These are phyloP conservation scores for Cladobotryum protrusum DNA, from an alignment of 2,329 filamentous ascomycete species.

Conservation along the genomic window DNA sequence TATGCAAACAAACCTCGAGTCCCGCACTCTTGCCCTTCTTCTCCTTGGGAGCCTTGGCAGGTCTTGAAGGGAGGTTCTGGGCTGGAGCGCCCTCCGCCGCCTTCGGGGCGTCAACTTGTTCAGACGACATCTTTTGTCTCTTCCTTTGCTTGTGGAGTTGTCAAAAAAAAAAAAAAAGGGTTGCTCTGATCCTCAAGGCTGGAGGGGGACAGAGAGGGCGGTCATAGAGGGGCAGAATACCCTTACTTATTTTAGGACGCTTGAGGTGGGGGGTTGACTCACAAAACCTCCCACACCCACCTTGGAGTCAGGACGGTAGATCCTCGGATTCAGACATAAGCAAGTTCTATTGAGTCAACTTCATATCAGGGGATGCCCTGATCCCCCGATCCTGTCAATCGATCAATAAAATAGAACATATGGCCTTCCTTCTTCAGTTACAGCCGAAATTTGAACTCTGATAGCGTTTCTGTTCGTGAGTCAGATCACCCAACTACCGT, in stretches of 20 bases:
- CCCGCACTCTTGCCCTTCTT: conserved; percentile 52
- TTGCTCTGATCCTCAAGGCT: conserved; percentile 23
- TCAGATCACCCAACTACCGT: too few species aligned
- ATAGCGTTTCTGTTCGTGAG: too few species aligned
- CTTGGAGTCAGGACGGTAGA: conserved; percentile 16
- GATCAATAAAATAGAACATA: too few species aligned
- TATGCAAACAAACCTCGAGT: conserved; percentile 38
- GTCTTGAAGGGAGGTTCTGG: conserved; percentile 29
- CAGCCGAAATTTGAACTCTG: too few species aligned
- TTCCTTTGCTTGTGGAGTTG: conserved; percentile 14
- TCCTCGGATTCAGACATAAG: conserved; percentile 16
- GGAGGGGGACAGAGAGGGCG: conserved; percentile 18
- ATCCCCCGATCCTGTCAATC: too few species aligned
- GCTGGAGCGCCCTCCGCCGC: conserved; percentile 28
- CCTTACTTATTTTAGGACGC: conserved; percentile 11
- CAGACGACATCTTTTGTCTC: conserved; percentile 30
- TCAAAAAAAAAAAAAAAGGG: too few species aligned
- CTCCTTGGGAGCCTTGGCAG: conserved; percentile 32
- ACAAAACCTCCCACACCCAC: conserved; percentile 9
- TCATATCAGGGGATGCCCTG: too few species aligned
- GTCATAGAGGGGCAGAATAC: conserved; percentile 26
- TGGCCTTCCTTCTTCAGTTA: too few species aligned
- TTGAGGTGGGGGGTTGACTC: conserved; percentile 33
- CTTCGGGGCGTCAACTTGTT: conserved; percentile 30
- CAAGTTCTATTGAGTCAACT: too few species aligned